A percentile compares a stretch with the other conserved stretches of the same genome.
Evolutionary conservation across 1,284 basidiomycete genomes (phyloP).

Genomic region (Mycena sp.): DNA sequence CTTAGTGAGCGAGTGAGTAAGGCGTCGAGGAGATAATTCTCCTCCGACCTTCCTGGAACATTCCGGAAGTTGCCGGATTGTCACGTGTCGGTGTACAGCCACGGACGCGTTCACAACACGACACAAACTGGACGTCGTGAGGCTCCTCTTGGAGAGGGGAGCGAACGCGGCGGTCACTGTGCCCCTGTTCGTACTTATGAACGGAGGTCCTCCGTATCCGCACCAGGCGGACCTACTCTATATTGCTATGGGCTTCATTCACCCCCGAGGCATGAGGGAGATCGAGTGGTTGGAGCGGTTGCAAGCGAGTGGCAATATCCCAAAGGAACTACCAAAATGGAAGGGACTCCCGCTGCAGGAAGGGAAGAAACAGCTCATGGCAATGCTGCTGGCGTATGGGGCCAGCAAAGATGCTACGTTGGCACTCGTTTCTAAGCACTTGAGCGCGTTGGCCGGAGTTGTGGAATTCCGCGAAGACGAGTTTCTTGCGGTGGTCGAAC

Average conservation of each 20-base stretch:
- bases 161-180: not conserved
- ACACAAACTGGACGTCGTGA: not conserved
- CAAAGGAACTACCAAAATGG: not conserved
- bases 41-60: no score
- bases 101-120: no score
- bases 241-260: slow-evolving; percentile 1
- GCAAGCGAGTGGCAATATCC: not conserved
- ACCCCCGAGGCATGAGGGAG: not conserved
- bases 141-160: not conserved
- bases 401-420: slow-evolving; percentile 7
- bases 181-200: not conserved
- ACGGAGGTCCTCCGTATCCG: not conserved
- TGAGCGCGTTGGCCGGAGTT: slow-evolving; percentile 4
- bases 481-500: not conserved
- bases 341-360: slow-evolving; percentile 1
- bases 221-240: not conserved
- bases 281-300: not conserved
- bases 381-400: slow-evolving; percentile 3
- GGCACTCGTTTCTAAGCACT: not conserved
- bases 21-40: no score
- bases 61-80: no score
- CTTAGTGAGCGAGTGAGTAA: no score
- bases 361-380: slow-evolving; percentile 1
- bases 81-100: no score
- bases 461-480: not conserved